phyloP scores from a whole-genome alignment of 2,329 filamentous ascomycete species.

The Talaromyces sp. region DNA sequence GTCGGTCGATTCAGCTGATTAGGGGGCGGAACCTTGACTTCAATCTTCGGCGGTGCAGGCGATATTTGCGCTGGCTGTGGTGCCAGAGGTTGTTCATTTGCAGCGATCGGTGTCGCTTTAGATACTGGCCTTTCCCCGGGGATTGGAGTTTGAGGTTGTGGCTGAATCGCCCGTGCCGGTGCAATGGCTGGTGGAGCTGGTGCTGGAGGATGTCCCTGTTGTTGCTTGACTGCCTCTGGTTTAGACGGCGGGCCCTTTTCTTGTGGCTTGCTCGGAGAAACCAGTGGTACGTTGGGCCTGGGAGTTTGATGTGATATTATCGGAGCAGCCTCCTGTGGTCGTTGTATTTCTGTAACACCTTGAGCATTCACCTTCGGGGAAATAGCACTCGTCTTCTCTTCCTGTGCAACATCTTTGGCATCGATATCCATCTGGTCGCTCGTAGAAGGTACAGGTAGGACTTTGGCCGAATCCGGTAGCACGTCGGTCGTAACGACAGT shows the following conservation, averaged over 20 bases:
- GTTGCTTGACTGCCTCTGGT: conserved; percentile 8
- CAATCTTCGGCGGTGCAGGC: conserved; percentile 8
- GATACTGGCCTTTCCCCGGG: conserved; percentile 1
- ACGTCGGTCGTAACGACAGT: conserved; percentile 2
- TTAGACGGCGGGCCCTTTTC: background rate
- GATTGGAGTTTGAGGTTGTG: conserved; percentile 1
- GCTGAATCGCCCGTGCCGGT: conserved; percentile 1
- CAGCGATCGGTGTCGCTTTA: conserved; percentile 17
- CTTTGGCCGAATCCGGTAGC: conserved; percentile 11
- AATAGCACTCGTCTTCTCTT: conserved; percentile 5
- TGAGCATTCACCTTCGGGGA: background rate
- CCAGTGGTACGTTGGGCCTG: background rate
- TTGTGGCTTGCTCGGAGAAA: background rate
- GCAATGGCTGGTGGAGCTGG: background rate
- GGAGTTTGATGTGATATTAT: background rate
- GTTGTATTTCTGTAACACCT: background rate
- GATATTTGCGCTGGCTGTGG: conserved; percentile 17
- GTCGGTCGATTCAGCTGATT: conserved; percentile 15
- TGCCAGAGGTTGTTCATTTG: conserved; percentile 15
- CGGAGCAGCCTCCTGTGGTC: background rate
- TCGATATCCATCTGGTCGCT: conserved; percentile 25
- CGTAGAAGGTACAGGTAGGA: conserved; percentile 11
- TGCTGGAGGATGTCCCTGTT: conserved; percentile 7
- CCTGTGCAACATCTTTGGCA: conserved; percentile 18
- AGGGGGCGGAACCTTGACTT: conserved; percentile 11